Conservation (phyloP, 257 asterid species). For the Coffea canephora region DNA sequence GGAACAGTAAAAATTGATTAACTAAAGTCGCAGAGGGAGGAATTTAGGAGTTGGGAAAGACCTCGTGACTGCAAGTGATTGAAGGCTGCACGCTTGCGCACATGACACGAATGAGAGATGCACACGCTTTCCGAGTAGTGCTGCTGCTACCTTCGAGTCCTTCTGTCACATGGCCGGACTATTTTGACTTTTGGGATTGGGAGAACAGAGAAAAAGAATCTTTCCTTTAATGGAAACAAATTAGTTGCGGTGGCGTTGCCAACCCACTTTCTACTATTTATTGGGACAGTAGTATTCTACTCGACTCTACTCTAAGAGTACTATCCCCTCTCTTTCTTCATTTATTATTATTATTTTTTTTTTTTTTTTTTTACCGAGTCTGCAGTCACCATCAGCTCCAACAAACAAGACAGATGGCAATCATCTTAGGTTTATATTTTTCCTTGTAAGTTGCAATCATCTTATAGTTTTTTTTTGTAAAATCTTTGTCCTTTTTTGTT, state of each 20-base stretch:
- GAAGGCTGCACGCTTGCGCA: constrained; percentile 33
- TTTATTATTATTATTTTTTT: too few relatives aligned
- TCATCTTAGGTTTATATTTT: too few relatives aligned
- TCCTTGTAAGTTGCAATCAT: too few relatives aligned
- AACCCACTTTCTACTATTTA: constrained; percentile 11
- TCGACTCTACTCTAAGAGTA: too few relatives aligned
- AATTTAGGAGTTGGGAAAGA: neutral
- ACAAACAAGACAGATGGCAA: neutral
- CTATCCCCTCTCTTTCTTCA: too few relatives aligned
- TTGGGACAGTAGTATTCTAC: too few relatives aligned
- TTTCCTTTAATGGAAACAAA: constrained; percentile 56
- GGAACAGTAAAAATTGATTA: neutral
- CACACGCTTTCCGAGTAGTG: constrained; percentile 46
- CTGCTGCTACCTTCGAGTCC: constrained; percentile 13
- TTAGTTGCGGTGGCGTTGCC: constrained; percentile 16
- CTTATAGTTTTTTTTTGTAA: too few relatives aligned
- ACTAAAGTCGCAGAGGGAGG: neutral
- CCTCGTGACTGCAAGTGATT: constrained; percentile 10
- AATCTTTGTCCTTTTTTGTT: too few relatives aligned
- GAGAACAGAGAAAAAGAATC: constrained; percentile 32
- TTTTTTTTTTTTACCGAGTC: neutral
- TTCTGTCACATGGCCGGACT: constrained; percentile 31
- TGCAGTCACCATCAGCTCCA: constrained; percentile 34
- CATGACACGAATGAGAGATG: constrained; percentile 40
- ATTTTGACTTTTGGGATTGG: constrained; percentile 25